Evolutionary conservation across 305 asterid genomes (phyloP).

Genomic region (Coffea humblotiana): DNA sequence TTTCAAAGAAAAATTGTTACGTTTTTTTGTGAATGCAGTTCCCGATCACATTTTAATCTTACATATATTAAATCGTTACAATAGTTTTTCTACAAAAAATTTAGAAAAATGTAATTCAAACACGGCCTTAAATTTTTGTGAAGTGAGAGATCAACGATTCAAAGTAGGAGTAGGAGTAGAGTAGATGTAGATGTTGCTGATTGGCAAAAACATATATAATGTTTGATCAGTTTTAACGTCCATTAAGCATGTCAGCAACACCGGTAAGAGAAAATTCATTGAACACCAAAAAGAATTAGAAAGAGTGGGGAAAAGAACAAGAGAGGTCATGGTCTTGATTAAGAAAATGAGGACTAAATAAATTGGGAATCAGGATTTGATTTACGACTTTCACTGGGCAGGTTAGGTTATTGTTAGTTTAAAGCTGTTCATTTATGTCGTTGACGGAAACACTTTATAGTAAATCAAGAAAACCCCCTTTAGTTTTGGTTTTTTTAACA

Average conservation of each 20-base stretch:
- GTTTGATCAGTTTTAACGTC: not conserved
- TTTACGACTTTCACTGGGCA: not conserved
- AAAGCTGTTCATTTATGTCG: not conserved
- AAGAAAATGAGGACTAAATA: not conserved
- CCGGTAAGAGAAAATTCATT: not conserved
- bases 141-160: no score
- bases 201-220: not conserved
- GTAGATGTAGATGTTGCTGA: no score
- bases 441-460: not conserved
- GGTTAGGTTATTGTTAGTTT: not conserved
- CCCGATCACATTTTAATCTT: no score
- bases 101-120: no score
- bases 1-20: no score
- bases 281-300: not conserved
- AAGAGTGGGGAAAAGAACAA: not conserved
- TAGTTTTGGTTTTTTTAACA: not conserved
- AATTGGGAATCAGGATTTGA: not conserved
- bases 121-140: no score
- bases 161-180: no score
- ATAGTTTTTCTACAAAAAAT: no score
- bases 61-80: no score
- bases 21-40: no score
- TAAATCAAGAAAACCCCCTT: not conserved
- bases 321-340: not conserved
- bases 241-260: not conserved